These are phyloP conservation scores for Rhizodiscina lignyota DNA, from an alignment of 495 filamentous ascomycete genomes.

Conservation along the genomic window DNA sequence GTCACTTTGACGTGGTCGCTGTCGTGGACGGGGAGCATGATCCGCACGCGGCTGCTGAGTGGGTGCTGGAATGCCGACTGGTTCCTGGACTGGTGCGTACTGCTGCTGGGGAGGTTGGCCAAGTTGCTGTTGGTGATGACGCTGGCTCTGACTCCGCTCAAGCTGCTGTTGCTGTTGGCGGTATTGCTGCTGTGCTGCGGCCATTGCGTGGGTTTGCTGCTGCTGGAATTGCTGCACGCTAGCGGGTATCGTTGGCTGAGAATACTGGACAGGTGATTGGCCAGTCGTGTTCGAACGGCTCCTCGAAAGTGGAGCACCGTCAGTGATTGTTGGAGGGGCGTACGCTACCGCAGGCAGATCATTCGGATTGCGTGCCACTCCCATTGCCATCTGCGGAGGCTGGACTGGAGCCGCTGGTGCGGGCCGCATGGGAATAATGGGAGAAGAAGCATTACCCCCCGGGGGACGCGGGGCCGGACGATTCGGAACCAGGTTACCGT, in stretches of 20 bases:
- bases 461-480: constrained; percentile 53
- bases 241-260: constrained; percentile 13
- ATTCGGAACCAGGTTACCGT: constrained; percentile 41
- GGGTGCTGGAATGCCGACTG: constrained; percentile 37
- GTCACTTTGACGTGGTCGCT: constrained; percentile 56
- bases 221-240: constrained; percentile 54
- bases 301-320: constrained; percentile 27
- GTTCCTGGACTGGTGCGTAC: constrained; percentile 26
- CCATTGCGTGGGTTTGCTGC: constrained; percentile 67
- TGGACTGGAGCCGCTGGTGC: constrained; percentile 23
- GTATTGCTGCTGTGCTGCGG: constrained; percentile 43
- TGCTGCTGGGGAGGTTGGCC: constrained; percentile 35
- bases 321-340: constrained; percentile 22
- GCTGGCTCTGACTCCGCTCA: constrained; percentile 53
- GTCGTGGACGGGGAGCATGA: constrained; percentile 52
- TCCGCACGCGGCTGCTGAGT: constrained; percentile 25
- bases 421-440: constrained; percentile 23
- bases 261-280: constrained; percentile 4
- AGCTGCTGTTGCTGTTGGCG: constrained; percentile 22
- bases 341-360: constrained; percentile 18
- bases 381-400: too few species aligned
- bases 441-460: constrained; percentile 9
- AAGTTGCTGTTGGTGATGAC: constrained; percentile 25
- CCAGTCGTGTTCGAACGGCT: constrained; percentile 23
- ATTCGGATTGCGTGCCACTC: too few species aligned